Base-by-base conservation (phyloP, 495 filamentous ascomycete species). In the Talaromyces trachyspermus region DNA sequence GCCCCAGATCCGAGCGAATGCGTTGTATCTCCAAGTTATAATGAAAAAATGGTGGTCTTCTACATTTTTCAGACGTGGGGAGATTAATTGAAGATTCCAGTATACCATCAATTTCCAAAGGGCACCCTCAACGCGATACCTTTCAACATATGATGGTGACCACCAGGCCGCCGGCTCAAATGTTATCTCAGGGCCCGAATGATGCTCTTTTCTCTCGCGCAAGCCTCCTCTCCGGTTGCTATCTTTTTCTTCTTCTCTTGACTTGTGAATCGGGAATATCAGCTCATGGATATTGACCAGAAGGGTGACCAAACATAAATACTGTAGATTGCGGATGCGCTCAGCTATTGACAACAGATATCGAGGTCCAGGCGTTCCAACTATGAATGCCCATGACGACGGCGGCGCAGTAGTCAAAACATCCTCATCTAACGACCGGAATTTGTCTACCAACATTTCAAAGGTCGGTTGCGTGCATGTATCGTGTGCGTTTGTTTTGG, bases 321-420 rank as follows among this genome's bases (percentile, higher is more conserved):
- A 19, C 4, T 7, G 19, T 11, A 41, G 38, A 10, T 12, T 19
- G 14, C 23, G 14, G 22, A 41, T 41, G 6, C 38, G 33, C 1
- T 36, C 7, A 18, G 33, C 33, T 4, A 17, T 36, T 4, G 19
- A 17, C 14, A 36, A 18, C 19, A 36, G 33, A 17, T 54, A 58
- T 9, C 20, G 38, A 24, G 38, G 38, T 0, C 19, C 38, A 10
- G 38, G 20, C 22, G 38, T 41, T 41, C 38, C 38, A 14, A 19
- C 38, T 41, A 41, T 41, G 9, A 41, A 41, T 24, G 0, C 38
- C 38, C 38, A 41, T 14, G 38, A 24, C 22, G 38, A 24, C 10
- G 5, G 17, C 19, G 37, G 5, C 19, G 37, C 19, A 24, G 38
- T n/a, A 2, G 9, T 41, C 10, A 41, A 24, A 2, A 24, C 10